Conservation (phyloP, 2,329 filamentous ascomycete genomes). For the Pseudogymnoascus sp. region DNA sequence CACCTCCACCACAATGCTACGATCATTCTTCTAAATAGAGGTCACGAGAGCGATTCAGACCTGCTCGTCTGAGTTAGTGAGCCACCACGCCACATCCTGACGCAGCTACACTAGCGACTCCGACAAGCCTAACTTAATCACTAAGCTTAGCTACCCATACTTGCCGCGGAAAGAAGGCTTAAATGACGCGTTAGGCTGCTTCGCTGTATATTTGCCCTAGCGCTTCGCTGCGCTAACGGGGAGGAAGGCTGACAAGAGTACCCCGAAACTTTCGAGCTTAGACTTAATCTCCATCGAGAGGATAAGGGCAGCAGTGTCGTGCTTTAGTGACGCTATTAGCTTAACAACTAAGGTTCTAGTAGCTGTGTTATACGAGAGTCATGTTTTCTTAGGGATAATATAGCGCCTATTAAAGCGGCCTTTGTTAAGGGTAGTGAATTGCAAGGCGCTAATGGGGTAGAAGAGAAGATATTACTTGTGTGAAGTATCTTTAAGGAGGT, state of each 20-base stretch:
- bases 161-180: background rate
- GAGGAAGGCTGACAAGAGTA: background rate
- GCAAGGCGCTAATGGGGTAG: background rate
- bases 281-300: background rate
- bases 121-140: background rate
- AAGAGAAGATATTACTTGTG: background rate
- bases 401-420: background rate
- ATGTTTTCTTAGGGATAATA: background rate
- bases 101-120: background rate
- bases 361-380: background rate
- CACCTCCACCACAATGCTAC: constrained; percentile 28
- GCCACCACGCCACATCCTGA: background rate
- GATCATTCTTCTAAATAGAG: constrained; percentile 15
- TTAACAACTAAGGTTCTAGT: background rate
- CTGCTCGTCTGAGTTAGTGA: background rate
- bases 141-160: background rate
- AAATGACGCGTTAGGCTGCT: background rate
- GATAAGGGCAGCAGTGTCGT: background rate
- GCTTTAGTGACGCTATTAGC: background rate
- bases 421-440: background rate
- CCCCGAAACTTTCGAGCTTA: background rate
- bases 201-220: background rate
- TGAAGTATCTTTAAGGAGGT: background rate
- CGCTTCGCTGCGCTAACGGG: background rate
- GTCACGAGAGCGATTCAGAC: background rate